Evolutionary conservation across 2,329 filamentous ascomycete species (phyloP), one percentile per base, ranked within the genome.

Genomic region (Ophioceras dolichostomum): DNA sequence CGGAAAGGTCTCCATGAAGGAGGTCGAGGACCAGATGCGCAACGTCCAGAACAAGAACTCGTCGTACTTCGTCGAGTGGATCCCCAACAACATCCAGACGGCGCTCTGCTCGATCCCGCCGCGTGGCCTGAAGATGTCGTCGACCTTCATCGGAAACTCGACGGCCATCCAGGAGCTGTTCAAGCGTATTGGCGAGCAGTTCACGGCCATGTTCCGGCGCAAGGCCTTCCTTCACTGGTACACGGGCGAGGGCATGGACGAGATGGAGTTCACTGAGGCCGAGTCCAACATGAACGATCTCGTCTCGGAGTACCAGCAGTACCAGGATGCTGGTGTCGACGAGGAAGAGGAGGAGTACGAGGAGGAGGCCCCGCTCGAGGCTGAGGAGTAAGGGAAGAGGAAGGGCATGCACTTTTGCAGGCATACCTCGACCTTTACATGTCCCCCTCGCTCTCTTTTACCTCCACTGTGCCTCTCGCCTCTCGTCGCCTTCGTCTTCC

Each of bases 211-310:
- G 91, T 98, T 98, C 83, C 79, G 91, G 72, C 87, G 91, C 71
- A 98, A 96, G 84, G 91, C 91, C 80, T 98, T 98, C 87, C 85
- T 98, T 79, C 91, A 96, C 76, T 98, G 91, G 91, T 98, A 98
- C 73, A 98, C 91, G 79, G 88, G 88, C 60, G 91, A 98, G 78
- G 91, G 91, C 72, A 98, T 98, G 91, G 91, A 98, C 70, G 91
- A 98, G 82, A 96, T 98, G 91, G 91, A 98, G 74, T 98, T 98
- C 76, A 98, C 91, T 61, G 91, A 98, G 78, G 91, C 91, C 54
- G 91, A 98, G 81, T 94, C 85, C 70, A 98, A 98, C 77, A 96
- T 98, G 91, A 96, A 98, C 75, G 91, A 98, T 67, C 73, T 98
- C 60, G 89, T 98, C 56, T 94, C 87, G 45, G 91, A 98, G 68